phyloP scores from a whole-genome alignment of 108 stramenopile species.

The Nannochloropsis salina region DNA sequence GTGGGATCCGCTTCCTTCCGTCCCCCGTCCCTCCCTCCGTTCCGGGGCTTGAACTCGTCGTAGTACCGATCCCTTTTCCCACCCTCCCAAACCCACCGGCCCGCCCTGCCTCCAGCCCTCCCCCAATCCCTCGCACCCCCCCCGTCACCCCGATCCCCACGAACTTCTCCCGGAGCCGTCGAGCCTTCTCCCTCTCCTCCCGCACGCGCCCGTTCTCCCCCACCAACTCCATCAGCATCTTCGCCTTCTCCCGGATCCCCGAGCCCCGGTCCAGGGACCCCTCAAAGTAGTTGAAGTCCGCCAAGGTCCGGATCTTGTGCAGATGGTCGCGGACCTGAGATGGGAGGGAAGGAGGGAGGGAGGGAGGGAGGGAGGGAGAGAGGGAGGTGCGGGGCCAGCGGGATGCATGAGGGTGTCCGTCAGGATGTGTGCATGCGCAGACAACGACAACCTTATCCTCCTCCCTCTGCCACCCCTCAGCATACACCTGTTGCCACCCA shows the following conservation, averaged over 20 bases:
- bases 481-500: too few relatives aligned
- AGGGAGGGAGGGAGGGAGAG: neutral
- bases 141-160: conserved; percentile 36
- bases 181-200: conserved; percentile 80
- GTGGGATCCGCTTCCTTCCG: neutral
- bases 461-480: too few relatives aligned
- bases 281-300: conserved; percentile 92
- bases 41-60: neutral
- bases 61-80: neutral
- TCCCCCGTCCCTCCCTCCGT: neutral
- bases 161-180: conserved; percentile 58
- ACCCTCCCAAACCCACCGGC: conserved; percentile 11
- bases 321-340: neutral
- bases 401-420: neutral
- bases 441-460: too few relatives aligned
- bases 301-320: conserved; percentile 62
- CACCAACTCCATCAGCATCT: conserved; percentile 80
- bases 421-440: too few relatives aligned
- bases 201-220: conserved; percentile 81
- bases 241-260: conserved; percentile 76
- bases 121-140: neutral
- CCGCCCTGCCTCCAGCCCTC: neutral
- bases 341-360: neutral
- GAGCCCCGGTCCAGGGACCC: conserved; percentile 64
- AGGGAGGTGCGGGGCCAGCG: neutral